These are phyloP conservation scores for Calonectria naviculata DNA, from an alignment of 2,329 filamentous ascomycete species.

Conservation along the genomic window DNA sequence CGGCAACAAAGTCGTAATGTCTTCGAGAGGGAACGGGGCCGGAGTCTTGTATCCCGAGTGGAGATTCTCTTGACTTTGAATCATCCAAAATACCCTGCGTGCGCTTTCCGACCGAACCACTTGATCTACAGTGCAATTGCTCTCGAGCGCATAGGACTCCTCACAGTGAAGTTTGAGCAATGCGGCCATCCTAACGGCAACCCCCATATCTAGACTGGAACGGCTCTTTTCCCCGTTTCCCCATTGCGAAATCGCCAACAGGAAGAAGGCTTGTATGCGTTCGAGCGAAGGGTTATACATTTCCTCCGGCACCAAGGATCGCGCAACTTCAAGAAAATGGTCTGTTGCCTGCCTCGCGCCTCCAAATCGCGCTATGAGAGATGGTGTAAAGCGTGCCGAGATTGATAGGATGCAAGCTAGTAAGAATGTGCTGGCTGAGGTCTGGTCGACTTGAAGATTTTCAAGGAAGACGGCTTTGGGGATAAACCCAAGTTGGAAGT, in stretches of 20 bases:
- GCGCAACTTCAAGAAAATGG: slow-evolving; percentile 40
- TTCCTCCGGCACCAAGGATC: slow-evolving; percentile 36
- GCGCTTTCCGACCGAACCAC: slow-evolving; percentile 47
- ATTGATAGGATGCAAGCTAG: slow-evolving; percentile 43
- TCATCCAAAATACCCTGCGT: slow-evolving; percentile 51
- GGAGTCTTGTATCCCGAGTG: slow-evolving; percentile 48
- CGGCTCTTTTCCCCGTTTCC: slow-evolving; percentile 46
- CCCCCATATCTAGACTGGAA: slow-evolving; percentile 50
- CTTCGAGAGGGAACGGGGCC: slow-evolving; percentile 45
- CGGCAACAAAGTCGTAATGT: slow-evolving; percentile 50
- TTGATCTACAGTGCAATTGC: slow-evolving; percentile 39
- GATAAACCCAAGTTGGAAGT: slow-evolving; percentile 47
- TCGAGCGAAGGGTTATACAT: slow-evolving; percentile 45
- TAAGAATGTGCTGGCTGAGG: slow-evolving; percentile 42
- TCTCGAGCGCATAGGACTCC: slow-evolving; percentile 45
- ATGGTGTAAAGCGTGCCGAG: slow-evolving; percentile 45
- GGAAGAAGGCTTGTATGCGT: slow-evolving; percentile 45
- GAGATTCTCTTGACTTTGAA: slow-evolving; percentile 50
- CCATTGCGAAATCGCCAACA: slow-evolving; percentile 47
- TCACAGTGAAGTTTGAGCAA: slow-evolving; percentile 50
- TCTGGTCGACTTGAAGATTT: slow-evolving; percentile 28
- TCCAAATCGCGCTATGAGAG: slow-evolving; percentile 37
- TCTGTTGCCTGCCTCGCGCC: slow-evolving; percentile 38
- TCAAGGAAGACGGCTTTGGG: slow-evolving; percentile 46
- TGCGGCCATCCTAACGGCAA: slow-evolving; percentile 49